Evolutionary conservation across 345 rosid species (phyloP).

Genomic region (Melaleuca quinquenervia): DNA sequence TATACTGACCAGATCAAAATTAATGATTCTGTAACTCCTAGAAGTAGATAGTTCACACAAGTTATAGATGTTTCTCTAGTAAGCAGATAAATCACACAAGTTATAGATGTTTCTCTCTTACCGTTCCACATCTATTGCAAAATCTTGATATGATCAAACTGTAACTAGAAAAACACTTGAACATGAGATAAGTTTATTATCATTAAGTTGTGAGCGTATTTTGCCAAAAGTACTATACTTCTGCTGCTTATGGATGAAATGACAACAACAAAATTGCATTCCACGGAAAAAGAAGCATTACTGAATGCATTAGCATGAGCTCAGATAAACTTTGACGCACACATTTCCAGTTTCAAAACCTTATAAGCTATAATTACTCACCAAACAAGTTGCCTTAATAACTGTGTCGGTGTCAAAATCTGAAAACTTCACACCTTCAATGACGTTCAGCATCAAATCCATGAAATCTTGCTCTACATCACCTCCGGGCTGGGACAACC

Average conservation of each 20-base stretch:
- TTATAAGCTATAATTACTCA: not conserved
- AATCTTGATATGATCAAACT: not conserved
- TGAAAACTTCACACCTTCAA: constrained; percentile 1
- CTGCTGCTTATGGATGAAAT: not conserved
- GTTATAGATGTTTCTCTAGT: too few species aligned
- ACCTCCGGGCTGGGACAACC: not conserved
- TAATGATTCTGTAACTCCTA: not conserved
- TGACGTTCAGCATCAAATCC: constrained; percentile 19
- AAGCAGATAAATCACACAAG: not conserved
- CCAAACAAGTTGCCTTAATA: constrained; percentile 21
- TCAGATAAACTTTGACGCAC: not conserved
- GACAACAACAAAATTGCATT: not conserved
- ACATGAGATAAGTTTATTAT: not conserved
- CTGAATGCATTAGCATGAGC: not conserved
- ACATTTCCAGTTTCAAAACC: constrained; percentile 4
- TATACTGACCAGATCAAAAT: not conserved
- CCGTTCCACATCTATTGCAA: not conserved
- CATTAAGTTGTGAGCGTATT: not conserved
- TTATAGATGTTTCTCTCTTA: not conserved
- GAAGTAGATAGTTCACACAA: not conserved
- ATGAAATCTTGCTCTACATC: constrained; percentile 24
- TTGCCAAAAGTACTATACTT: not conserved
- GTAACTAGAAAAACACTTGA: not conserved
- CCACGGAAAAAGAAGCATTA: not conserved
- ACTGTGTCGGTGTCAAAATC: constrained; percentile 14